Percentiles rank a stretch among this genome's conserved stretches.
Conservation (phyloP, 208 protist genomes). For the Phytomonas francai region DNA sequence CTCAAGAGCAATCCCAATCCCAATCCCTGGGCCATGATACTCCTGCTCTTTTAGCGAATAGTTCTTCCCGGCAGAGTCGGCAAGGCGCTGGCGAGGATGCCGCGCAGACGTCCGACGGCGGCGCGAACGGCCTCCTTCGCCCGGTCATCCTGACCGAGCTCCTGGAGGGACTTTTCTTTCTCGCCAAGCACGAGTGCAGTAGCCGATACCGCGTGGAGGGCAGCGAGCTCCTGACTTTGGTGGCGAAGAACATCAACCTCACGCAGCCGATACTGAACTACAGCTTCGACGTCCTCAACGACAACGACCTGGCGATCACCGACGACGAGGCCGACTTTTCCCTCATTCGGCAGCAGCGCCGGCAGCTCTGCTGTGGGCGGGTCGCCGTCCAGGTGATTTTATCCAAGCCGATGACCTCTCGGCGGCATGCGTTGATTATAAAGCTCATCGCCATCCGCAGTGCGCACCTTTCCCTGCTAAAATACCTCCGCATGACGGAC, state of each 20-base stretch:
- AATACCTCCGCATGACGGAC: slow-evolving; percentile 66
- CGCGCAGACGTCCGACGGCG: too few species aligned
- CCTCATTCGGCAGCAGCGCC: slow-evolving; percentile 38
- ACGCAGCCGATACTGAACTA: slow-evolving; percentile 48
- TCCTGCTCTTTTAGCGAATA: too few species aligned
- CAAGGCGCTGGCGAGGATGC: neutral
- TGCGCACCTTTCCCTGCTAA: slow-evolving; percentile 64
- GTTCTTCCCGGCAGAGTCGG: neutral
- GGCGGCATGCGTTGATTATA: slow-evolving; percentile 32
- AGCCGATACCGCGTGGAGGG: slow-evolving; percentile 64
- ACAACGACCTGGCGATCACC: slow-evolving; percentile 47
- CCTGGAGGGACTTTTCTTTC: slow-evolving; percentile 49
- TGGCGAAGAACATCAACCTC: slow-evolving; percentile 62
- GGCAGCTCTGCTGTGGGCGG: slow-evolving; percentile 65
- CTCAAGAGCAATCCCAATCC: too few species aligned
- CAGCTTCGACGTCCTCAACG: slow-evolving; percentile 73
- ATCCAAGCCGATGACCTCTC: slow-evolving; percentile 32
- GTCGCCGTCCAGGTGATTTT: slow-evolving; percentile 60
- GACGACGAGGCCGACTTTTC: slow-evolving; percentile 23
- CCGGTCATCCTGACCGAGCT: slow-evolving; percentile 27
- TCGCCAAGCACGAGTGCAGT: slow-evolving; percentile 48
- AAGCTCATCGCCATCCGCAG: slow-evolving; percentile 47
- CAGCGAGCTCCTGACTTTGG: slow-evolving; percentile 57
- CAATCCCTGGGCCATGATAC: too few species aligned
- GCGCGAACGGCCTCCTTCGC: slow-evolving; percentile 25